Conservation (phyloP, 495 filamentous ascomycete genomes). For the Elasticomyces elasticus region DNA sequence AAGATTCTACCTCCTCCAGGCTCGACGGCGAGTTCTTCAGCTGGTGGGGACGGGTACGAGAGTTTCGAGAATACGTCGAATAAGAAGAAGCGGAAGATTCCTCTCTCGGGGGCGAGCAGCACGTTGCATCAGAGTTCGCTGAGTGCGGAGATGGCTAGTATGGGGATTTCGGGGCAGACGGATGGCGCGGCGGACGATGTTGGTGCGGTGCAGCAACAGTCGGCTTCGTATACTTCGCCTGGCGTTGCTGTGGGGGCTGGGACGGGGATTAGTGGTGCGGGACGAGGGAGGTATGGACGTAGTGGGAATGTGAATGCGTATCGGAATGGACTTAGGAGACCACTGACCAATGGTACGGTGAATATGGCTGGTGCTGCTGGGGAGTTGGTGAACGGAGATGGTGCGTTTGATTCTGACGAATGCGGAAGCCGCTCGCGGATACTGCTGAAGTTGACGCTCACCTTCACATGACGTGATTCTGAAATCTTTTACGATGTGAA, state of each 20-base stretch:
- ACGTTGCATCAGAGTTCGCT: constrained; percentile 46
- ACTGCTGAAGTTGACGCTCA: background rate
- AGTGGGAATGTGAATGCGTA: constrained; percentile 24
- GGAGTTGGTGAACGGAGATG: constrained; percentile 13
- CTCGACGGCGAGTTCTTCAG: constrained; percentile 27
- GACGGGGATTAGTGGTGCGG: constrained; percentile 65
- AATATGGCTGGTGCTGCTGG: constrained; percentile 1
- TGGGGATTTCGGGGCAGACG: constrained; percentile 39
- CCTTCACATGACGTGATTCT: background rate
- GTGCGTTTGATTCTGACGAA: background rate
- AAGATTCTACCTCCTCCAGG: constrained; percentile 21
- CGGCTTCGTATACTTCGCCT: constrained; percentile 48
- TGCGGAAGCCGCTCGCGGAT: background rate
- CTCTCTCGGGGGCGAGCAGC: constrained; percentile 62
- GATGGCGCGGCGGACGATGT: constrained; percentile 22
- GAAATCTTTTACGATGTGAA: background rate
- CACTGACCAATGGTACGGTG: constrained; percentile 39
- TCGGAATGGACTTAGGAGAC: constrained; percentile 50
- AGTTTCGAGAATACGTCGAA: constrained; percentile 98
- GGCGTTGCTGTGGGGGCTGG: constrained; percentile 24
- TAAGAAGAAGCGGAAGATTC: constrained; percentile 98
- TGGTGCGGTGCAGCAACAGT: constrained; percentile 29
- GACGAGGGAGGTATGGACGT: constrained; percentile 68
- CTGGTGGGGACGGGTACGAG: constrained; percentile 74
- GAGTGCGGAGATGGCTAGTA: constrained; percentile 51